phyloP scores from a whole-genome alignment of 495 filamentous ascomycete genomes.

The Ascodesmis nigricans region DNA sequence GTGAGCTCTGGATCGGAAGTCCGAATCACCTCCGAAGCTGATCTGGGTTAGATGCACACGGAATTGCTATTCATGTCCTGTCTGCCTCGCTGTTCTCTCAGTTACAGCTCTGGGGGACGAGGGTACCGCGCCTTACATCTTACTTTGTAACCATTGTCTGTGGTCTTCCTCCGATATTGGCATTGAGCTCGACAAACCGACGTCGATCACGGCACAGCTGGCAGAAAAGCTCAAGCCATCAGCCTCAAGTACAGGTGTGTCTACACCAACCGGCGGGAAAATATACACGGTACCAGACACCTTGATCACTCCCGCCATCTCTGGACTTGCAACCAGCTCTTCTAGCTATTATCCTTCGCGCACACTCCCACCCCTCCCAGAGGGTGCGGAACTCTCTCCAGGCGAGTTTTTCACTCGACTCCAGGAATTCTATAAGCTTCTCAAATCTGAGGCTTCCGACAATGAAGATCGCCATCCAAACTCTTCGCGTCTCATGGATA shows the following conservation, averaged over 20 bases:
- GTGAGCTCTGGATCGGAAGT: constrained; percentile 28
- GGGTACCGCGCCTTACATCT: constrained; percentile 44
- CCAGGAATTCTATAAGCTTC: too few species aligned
- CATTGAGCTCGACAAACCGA: constrained; percentile 71
- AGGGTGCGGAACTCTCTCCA: too few species aligned
- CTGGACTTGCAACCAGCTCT: constrained; percentile 8
- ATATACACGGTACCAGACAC: background rate
- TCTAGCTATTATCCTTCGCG: too few species aligned
- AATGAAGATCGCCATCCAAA: too few species aligned
- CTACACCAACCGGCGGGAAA: constrained; percentile 9
- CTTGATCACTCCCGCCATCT: background rate
- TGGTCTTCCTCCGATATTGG: constrained; percentile 82
- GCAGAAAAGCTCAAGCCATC: constrained; percentile 28
- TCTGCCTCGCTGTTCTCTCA: constrained; percentile 60
- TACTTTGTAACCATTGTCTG: constrained; percentile 70
- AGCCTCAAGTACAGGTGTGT: constrained; percentile 24
- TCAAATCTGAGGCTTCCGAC: too few species aligned
- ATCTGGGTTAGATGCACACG: constrained; percentile 48
- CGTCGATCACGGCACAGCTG: constrained; percentile 64
- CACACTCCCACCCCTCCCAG: too few species aligned
- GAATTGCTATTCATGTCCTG: constrained; percentile 85
- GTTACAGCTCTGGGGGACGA: constrained; percentile 37
- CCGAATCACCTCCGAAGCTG: constrained; percentile 3
- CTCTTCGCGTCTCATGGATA: too few species aligned
- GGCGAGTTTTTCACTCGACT: too few species aligned